phyloP scores from a whole-genome alignment of 2,329 filamentous ascomycete genomes.

The Aspergillus felis region DNA sequence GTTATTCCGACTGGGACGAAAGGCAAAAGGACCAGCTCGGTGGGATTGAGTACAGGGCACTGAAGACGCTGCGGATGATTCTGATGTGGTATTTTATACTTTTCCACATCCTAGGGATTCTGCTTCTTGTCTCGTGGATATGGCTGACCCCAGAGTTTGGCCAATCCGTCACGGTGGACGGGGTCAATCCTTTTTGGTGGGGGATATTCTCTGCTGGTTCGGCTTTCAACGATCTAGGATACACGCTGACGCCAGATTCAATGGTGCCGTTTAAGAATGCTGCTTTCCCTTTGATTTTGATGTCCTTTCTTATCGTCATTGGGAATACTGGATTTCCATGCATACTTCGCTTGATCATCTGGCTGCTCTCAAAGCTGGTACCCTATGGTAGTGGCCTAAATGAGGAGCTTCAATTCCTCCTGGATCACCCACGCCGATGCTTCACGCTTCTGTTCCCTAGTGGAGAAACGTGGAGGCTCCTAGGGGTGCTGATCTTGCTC shows the following conservation, averaged over 20 bases:
- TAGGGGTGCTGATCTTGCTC: slow-evolving; percentile 72
- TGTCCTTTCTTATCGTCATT: slow-evolving; percentile 81
- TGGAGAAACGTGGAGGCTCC: slow-evolving; percentile 87
- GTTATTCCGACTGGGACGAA: slow-evolving; percentile 85
- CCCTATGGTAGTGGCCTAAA: slow-evolving; percentile 64
- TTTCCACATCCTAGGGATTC: slow-evolving; percentile 70
- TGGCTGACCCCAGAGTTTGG: slow-evolving; percentile 58
- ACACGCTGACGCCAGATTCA: slow-evolving; percentile 83
- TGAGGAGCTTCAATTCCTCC: slow-evolving; percentile 81
- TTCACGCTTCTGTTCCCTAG: slow-evolving; percentile 90
- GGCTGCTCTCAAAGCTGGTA: slow-evolving; percentile 66
- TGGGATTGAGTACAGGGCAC: slow-evolving; percentile 85
- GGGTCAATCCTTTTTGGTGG: slow-evolving; percentile 72
- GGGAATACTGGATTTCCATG: slow-evolving; percentile 92
- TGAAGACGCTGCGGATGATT: slow-evolving; percentile 76
- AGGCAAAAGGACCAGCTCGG: slow-evolving; percentile 89
- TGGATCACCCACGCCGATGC: slow-evolving; percentile 90
- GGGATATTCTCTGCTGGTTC: slow-evolving; percentile 81
- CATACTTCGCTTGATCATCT: slow-evolving; percentile 88
- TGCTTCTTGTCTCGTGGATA: slow-evolving; percentile 76
- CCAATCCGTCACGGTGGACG: slow-evolving; percentile 54
- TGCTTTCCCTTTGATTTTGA: slow-evolving; percentile 67
- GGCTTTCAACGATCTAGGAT: slow-evolving; percentile 86
- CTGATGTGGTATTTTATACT: slow-evolving; percentile 73
- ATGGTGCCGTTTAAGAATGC: slow-evolving; percentile 83